Evolutionary conservation across 2,329 filamentous ascomycete genomes (phyloP), one percentile per base, ranked within the genome.

Genomic region (Diaporthe citri): DNA sequence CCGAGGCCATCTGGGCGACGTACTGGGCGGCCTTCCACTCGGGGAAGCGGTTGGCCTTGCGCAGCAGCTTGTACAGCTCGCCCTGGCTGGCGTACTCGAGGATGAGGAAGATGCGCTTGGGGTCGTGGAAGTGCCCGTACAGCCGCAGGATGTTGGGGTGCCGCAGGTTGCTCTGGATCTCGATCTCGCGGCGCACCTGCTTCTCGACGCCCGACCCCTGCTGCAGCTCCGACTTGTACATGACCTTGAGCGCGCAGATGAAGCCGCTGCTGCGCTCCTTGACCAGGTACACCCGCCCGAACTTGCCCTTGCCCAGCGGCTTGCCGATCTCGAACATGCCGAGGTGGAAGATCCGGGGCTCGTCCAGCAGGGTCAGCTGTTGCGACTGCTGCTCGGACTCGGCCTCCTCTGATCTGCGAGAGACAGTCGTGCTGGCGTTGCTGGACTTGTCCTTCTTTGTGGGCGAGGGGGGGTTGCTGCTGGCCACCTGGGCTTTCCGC

Each of bases 311-410:
- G 71, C 94, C 94, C 4, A 97, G 87, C 1, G 94, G 94, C 79
- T 95, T 93, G 52, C 94, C 94, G 78, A 97, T 97, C 83, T 98
- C 95, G 83, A 97, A 97, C 94, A 97, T 97, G 84, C 95, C 94
- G 5, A 98, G 90, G 82, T 97, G 95, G 85, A 96, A 96, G 79
- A 95, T 84, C 79, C 91, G 92, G 57, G 89, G 89, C 28, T 86
- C 74, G 77, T 80, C 51, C 91, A 75, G 62, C 10, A 75, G 69
- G 31, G 75, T 76, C 43, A 77, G 88, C 80, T 93, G 90, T 64
- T 92, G 88, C 67, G 88, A 87, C 78, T 88, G 88, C 59, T 87
- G 86, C 78, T 92, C 90, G 22, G 82, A 82, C 78, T 83, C 82
- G 39, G 81, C 83, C 77, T 94, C 93, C 39, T 90, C 88, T 46